Evolutionary conservation across 2,329 filamentous ascomycete genomes (phyloP).

Genomic region (Cytospora piceae): DNA sequence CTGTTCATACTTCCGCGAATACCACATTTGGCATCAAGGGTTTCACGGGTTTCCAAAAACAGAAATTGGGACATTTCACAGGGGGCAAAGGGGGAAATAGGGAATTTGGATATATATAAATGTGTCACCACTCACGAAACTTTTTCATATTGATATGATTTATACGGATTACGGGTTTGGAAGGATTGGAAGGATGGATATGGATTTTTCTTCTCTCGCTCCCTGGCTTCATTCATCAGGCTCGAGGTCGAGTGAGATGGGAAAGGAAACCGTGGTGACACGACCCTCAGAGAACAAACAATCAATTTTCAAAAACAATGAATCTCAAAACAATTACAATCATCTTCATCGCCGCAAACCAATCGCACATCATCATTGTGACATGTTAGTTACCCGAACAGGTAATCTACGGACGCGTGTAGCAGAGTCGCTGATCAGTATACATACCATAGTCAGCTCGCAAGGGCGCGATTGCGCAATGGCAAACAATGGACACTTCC

Average conservation of each 20-base stretch:
- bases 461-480: neutral
- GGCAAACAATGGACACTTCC: neutral
- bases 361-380: neutral
- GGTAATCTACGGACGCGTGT: neutral
- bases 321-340: constrained; percentile 1
- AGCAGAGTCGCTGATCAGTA: neutral
- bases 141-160: neutral
- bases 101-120: neutral
- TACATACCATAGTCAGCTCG: neutral
- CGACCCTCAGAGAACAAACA: neutral
- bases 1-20: neutral
- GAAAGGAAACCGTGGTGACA: constrained; percentile 6
- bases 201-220: constrained; percentile 16
- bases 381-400: neutral
- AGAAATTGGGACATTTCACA: neutral
- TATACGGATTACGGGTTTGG: constrained; percentile 1
- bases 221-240: constrained; percentile 19
- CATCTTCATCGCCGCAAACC: neutral
- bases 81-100: too few relatives aligned
- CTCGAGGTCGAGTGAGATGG: constrained; percentile 20
- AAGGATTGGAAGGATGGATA: neutral
- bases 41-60: constrained; percentile 8
- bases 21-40: constrained; percentile 22
- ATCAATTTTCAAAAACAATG: neutral
- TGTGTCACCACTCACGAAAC: constrained; percentile 16